These are phyloP conservation scores for Patellaria atrata DNA, from an alignment of 495 filamentous ascomycete genomes.

Conservation along the genomic window DNA sequence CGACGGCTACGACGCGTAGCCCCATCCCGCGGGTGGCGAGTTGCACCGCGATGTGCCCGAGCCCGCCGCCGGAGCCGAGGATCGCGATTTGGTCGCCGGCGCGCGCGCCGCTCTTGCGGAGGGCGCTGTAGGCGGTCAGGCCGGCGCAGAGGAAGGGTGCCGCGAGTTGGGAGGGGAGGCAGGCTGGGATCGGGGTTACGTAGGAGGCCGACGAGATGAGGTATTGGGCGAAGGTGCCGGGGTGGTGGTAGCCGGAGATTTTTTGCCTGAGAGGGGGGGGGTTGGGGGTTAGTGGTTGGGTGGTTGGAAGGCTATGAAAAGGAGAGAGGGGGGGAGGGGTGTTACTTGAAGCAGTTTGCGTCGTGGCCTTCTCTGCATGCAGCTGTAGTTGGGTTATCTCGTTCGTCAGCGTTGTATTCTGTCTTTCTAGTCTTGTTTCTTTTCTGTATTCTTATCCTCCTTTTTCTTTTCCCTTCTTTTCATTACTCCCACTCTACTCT, in stretches of 20 bases:
- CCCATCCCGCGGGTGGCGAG: slow-evolving; percentile 49
- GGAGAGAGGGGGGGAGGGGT: background rate
- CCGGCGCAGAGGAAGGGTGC: slow-evolving; percentile 42
- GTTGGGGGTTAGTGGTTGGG: background rate
- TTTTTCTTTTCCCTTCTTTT: too few species aligned
- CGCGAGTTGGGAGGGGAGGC: slow-evolving; percentile 39
- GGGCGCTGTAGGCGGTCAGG: slow-evolving; percentile 27
- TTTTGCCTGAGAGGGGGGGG: slow-evolving; percentile 6
- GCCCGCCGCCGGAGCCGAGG: slow-evolving; percentile 51
- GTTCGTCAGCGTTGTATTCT: too few species aligned
- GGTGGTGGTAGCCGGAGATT: slow-evolving; percentile 35
- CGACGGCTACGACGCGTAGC: slow-evolving; percentile 53
- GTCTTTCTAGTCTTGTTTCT: too few species aligned
- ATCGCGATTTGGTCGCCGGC: slow-evolving; percentile 52
- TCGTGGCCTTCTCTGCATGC: slow-evolving; percentile 46
- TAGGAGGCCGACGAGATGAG: slow-evolving; percentile 46
- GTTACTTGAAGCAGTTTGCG: slow-evolving; percentile 40
- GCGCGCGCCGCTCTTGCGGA: slow-evolving; percentile 40
- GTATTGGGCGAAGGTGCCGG: slow-evolving; percentile 64
- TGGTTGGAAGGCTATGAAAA: background rate
- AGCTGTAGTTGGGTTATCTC: slow-evolving; percentile 6
- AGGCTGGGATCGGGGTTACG: slow-evolving; percentile 55
- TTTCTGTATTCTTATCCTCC: background rate
- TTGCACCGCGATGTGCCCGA: slow-evolving; percentile 54
- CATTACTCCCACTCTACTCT: too few species aligned